phyloP scores from a whole-genome alignment of 495 filamentous ascomycete genomes.

The Aspergillus heteromorphus region DNA sequence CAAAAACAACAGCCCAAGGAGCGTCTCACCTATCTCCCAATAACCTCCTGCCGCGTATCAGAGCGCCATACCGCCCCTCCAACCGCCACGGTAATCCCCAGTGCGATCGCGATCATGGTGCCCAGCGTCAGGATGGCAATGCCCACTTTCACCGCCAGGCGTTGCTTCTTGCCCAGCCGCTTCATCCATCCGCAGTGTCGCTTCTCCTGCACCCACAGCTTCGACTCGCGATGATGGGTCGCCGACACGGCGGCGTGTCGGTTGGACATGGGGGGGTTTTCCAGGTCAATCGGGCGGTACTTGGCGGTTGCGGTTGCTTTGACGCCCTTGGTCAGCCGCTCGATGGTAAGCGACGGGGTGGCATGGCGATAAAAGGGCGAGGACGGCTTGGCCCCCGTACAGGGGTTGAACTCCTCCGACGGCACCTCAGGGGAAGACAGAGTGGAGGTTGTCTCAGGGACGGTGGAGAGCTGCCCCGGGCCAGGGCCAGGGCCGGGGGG shows the following conservation, averaged over 20 bases:
- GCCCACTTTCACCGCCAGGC: constrained; percentile 44
- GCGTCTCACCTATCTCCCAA: constrained; percentile 10
- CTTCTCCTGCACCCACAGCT: constrained; percentile 40
- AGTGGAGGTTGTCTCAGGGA: not conserved
- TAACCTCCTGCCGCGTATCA: constrained; percentile 22
- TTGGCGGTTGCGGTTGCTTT: constrained; percentile 24
- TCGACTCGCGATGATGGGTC: constrained; percentile 22
- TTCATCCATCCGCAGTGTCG: constrained; percentile 28
- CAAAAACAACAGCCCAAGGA: too few relatives aligned
- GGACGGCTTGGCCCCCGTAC: constrained; percentile 43
- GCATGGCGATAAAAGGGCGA: constrained; percentile 58
- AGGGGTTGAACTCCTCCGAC: constrained; percentile 34
- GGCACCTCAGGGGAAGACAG: not conserved
- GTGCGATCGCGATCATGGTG: constrained; percentile 53
- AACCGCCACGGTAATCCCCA: constrained; percentile 58
- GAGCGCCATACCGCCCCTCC: constrained; percentile 53
- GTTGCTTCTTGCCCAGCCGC: constrained; percentile 45
- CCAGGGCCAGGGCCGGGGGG: not conserved
- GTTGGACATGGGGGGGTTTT: not conserved
- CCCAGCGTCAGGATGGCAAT: constrained; percentile 55
- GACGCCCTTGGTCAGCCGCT: constrained; percentile 27
- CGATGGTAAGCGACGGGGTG: constrained; percentile 43
- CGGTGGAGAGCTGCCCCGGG: not conserved
- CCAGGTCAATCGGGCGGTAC: constrained; percentile 3
- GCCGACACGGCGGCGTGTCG: not conserved